Conservation (phyloP, 2,329 filamentous ascomycete genomes). For the Clarireedia homoeocarpa region DNA sequence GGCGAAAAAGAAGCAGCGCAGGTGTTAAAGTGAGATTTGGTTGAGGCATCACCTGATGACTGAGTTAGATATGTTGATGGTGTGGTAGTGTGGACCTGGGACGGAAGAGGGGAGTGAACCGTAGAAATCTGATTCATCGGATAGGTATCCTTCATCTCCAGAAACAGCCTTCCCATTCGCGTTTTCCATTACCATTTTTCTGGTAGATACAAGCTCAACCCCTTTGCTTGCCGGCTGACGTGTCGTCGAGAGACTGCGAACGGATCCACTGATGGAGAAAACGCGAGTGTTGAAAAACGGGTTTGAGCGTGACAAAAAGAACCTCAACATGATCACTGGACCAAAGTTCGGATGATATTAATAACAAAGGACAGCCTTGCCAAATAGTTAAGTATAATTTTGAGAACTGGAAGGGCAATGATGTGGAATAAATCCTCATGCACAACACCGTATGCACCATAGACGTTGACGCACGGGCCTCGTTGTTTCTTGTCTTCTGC, state of each 20-base stretch:
- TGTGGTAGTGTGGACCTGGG: not conserved
- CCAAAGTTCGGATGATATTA: too few relatives aligned
- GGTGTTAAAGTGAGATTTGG: slow-evolving; percentile 39
- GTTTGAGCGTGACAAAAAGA: too few relatives aligned
- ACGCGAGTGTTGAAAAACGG: too few relatives aligned
- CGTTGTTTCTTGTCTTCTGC: not conserved
- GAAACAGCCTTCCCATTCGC: not conserved
- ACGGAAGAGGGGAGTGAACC: slow-evolving; percentile 32
- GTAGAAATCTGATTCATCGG: slow-evolving; percentile 48
- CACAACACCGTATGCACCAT: not conserved
- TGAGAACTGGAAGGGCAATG: not conserved
- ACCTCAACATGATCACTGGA: too few relatives aligned
- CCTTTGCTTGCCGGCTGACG: not conserved
- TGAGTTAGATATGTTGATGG: slow-evolving; percentile 11
- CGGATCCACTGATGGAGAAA: too few relatives aligned
- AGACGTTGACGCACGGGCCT: not conserved
- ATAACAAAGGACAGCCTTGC: too few relatives aligned
- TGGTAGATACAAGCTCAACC: not conserved
- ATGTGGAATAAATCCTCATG: not conserved
- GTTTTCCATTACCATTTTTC: slow-evolving; percentile 14
- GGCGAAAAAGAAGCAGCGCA: slow-evolving; percentile 44
- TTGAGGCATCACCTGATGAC: slow-evolving; percentile 45
- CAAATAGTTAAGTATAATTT: not conserved
- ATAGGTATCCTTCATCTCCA: slow-evolving; percentile 18
- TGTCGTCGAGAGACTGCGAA: not conserved